These are phyloP conservation scores for Mycena vulgaris DNA, from an alignment of 768 basidiomycete genomes.

Conservation along the genomic window DNA sequence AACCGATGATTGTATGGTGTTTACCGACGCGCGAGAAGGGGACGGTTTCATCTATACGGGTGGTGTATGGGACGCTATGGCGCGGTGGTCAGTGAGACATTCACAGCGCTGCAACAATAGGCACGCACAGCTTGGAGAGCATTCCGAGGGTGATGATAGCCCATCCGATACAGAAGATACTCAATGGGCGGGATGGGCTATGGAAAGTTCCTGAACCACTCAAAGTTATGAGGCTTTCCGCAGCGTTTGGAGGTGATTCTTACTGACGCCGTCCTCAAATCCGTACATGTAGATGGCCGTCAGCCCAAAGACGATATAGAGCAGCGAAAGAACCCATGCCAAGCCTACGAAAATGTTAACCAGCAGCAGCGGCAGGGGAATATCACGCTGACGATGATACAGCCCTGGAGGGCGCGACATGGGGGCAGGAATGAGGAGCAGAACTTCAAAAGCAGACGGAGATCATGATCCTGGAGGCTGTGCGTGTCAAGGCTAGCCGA, in stretches of 20 bases:
- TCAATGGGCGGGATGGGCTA: background rate
- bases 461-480: too few species aligned
- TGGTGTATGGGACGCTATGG: background rate
- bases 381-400: background rate
- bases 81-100: background rate
- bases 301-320: background rate
- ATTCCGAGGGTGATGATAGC: background rate
- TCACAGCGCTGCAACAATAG: too few species aligned
- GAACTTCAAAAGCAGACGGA: too few species aligned
- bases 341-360: background rate
- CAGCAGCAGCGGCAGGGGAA: background rate
- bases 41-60: background rate
- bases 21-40: slow-evolving; percentile 4
- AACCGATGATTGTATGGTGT: background rate
- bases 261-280: background rate
- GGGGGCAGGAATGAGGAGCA: too few species aligned
- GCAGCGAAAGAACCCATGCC: background rate
- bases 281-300: background rate
- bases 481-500: too few species aligned
- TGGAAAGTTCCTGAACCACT: background rate
- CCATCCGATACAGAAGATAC: background rate
- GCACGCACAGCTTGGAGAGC: background rate
- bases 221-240: background rate
- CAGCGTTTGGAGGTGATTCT: background rate
- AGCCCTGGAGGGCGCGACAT: background rate